Evolutionary conservation across 2,329 filamentous ascomycete species (phyloP).

Genomic region (Fusarium torulosum): DNA sequence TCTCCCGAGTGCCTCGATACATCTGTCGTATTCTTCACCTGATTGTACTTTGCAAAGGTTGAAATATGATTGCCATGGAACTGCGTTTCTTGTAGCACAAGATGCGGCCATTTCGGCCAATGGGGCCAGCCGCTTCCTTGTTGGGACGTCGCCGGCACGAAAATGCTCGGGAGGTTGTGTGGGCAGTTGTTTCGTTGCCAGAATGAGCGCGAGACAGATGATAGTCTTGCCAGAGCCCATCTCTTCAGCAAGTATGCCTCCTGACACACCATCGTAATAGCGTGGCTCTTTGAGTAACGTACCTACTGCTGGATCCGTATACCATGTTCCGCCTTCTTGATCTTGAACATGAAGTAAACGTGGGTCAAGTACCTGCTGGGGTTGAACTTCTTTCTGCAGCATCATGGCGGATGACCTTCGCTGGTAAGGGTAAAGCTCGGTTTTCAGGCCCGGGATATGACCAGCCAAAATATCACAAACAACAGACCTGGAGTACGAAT

Average conservation of each 20-base stretch:
- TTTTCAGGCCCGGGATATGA: constrained; percentile 69
- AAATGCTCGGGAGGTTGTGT: constrained; percentile 75
- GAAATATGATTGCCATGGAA: constrained; percentile 79
- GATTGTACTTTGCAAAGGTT: constrained; percentile 59
- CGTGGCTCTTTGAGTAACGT: constrained; percentile 73
- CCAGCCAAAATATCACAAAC: constrained; percentile 68
- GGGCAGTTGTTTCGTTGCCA: constrained; percentile 79
- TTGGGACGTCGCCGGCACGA: constrained; percentile 56
- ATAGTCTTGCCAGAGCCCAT: constrained; percentile 90
- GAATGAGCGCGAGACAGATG: constrained; percentile 82
- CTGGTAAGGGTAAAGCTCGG: constrained; percentile 82
- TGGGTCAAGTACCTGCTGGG: constrained; percentile 77
- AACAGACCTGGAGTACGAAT: constrained; percentile 64
- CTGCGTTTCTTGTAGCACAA: constrained; percentile 71
- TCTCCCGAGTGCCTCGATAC: constrained; percentile 67
- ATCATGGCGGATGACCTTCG: constrained; percentile 83
- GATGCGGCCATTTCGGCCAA: constrained; percentile 83
- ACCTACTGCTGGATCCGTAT: constrained; percentile 75
- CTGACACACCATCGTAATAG: constrained; percentile 78
- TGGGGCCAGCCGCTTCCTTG: constrained; percentile 65
- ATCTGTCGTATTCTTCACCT: constrained; percentile 66
- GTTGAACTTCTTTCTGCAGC: constrained; percentile 81
- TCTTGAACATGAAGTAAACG: constrained; percentile 72
- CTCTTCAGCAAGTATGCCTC: constrained; percentile 84
- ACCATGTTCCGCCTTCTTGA: constrained; percentile 74